Base-by-base conservation (phyloP, 495 filamentous ascomycete genomes). In the Collariella sp. region DNA sequence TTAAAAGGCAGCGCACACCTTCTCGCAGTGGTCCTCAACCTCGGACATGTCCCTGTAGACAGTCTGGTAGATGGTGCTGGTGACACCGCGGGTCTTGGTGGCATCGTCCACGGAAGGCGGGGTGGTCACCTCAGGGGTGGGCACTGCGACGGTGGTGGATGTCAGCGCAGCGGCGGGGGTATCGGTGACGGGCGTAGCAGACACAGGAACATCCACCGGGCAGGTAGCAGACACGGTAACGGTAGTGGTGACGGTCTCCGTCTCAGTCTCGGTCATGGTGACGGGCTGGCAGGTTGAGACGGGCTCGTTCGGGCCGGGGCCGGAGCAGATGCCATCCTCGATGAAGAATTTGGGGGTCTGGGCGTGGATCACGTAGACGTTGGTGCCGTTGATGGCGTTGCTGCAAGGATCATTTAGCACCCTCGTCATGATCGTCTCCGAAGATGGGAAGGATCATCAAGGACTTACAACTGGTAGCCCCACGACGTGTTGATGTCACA, bases 311-410 rank as follows among this genome's bases (percentile, higher is more conserved):
- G 58, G 48, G 10, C 42, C 35, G 10, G 56, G 15, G 31, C 61
- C 63, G 34, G 50, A 40, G 57, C 56, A 63, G 55, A 46, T 33
- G 42, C 48, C 57, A 47, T 62, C 59, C 31, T 56, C 22, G 49
- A 75, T 55, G 50, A 54, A 71, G 58, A 76, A 75, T 55, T 67
- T 70, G 22, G 66, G 60, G 15, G 72, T 67, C 62, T 75, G 72
- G 3, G 74, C 68, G 56, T 76, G 70, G 64, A 76, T 74, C 48
- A 75, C 67, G 55, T 72, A 76, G 61, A 70, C 65, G 59, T 76
- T 76, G 57, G 72, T 72, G 58, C 72, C 74, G 66, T 76, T 75
- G 61, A 76, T 74, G 54, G 66, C 70, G 58, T 72, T 76, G 67
- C 67, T 67, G 39, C 10, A 15, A n/a, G 22, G 20, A 11, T 5